Evolutionary conservation across 2,329 filamentous ascomycete genomes (phyloP).

Genomic region (Claviceps sp.): DNA sequence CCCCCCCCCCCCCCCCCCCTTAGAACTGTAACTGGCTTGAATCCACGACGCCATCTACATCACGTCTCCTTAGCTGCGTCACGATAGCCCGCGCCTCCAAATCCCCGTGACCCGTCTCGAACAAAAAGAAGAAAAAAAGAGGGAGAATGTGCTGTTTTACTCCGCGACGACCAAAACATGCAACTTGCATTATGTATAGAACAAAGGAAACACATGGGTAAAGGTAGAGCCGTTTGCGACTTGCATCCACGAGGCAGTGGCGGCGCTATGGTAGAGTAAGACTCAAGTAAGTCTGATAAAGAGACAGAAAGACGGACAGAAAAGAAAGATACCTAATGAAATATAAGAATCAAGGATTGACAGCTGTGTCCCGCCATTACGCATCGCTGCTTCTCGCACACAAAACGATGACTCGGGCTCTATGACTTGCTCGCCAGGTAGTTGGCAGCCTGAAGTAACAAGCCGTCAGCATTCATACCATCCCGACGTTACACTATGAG

Average conservation of each 20-base stretch:
- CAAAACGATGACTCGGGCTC: not conserved
- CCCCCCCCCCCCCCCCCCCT: too few relatives aligned
- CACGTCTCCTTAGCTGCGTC: too few relatives aligned
- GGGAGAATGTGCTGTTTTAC: not conserved
- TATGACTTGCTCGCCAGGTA: constrained; percentile 42
- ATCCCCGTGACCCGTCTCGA: too few relatives aligned
- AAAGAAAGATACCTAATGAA: not conserved
- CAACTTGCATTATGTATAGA: not conserved
- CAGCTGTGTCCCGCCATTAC: not conserved
- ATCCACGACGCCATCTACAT: too few relatives aligned
- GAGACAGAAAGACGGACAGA: not conserved
- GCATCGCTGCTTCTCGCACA: not conserved
- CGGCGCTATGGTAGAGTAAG: not conserved
- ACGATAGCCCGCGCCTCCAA: too few relatives aligned
- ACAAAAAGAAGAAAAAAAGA: too few relatives aligned
- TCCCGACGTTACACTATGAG: not conserved
- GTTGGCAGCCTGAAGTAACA: constrained; percentile 33
- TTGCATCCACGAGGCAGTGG: not conserved
- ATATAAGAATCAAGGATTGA: not conserved
- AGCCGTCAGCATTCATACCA: too few relatives aligned
- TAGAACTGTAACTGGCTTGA: too few relatives aligned
- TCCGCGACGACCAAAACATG: not conserved
- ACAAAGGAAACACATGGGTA: not conserved
- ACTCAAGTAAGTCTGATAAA: too few relatives aligned
- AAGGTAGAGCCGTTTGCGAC: not conserved